These are phyloP conservation scores for Cicer pinnatifidum DNA, from an alignment of 306 rosid genomes.

Conservation along the genomic window DNA sequence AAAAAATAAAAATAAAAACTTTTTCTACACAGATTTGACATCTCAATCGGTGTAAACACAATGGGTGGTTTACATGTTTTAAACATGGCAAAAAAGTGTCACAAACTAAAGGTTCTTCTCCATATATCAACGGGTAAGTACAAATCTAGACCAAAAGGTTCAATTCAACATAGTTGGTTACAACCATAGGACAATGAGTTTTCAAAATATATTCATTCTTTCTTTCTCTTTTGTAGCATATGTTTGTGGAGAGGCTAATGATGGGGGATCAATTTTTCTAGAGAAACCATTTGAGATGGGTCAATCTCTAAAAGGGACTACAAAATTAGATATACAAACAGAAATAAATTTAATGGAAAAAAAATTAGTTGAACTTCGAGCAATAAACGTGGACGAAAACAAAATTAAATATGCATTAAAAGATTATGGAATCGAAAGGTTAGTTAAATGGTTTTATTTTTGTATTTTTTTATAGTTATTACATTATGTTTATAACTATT, in stretches of 20 bases:
- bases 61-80: constrained; percentile 47
- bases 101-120: constrained; percentile 34
- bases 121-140: constrained; percentile 56
- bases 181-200: too few species aligned
- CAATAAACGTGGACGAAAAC: not conserved
- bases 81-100: constrained; percentile 51
- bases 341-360: constrained; percentile 34
- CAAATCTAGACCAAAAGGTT: not conserved
- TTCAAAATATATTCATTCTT: too few species aligned
- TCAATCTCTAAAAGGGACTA: constrained; percentile 12
- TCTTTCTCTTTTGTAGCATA: constrained; percentile 43
- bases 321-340: constrained; percentile 31
- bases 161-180: not conserved
- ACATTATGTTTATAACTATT: not conserved
- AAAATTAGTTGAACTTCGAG: constrained; percentile 35
- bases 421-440: constrained; percentile 46
- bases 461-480: not conserved
- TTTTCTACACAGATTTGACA: constrained; percentile 57
- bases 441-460: not conserved
- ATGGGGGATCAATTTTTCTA: not conserved
- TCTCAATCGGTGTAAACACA: constrained; percentile 46
- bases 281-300: constrained; percentile 47
- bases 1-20: too few species aligned
- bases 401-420: not conserved
- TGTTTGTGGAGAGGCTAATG: constrained; percentile 46